Evolutionary conservation across 768 basidiomycete species (phyloP).

Genomic region (Mycena sanguinolenta): DNA sequence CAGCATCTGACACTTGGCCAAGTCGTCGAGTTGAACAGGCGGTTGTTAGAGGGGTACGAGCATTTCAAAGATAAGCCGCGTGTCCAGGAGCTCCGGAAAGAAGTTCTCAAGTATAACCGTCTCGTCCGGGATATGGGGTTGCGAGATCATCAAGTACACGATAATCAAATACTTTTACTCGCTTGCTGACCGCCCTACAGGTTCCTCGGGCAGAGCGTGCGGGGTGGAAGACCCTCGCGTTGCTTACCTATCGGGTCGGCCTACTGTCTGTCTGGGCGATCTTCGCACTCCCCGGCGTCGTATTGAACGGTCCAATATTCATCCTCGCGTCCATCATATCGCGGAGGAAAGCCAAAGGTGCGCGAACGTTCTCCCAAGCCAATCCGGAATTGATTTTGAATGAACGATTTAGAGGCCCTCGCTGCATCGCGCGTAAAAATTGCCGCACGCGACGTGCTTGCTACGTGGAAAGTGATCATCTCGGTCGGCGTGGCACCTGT

Average conservation of each 20-base stretch:
- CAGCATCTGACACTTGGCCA: constrained; percentile 95
- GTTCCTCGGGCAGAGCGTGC: constrained; percentile 91
- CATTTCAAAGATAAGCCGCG: constrained; percentile 94
- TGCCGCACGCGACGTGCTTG: constrained; percentile 95
- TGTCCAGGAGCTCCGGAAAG: constrained; percentile 81
- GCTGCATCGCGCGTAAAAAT: constrained; percentile 96
- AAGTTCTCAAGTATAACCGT: constrained; percentile 93
- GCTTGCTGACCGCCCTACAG: constrained; percentile 49
- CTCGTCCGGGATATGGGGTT: constrained; percentile 89
- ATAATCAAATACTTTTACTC: neutral
- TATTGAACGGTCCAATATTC: constrained; percentile 95
- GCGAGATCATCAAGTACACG: constrained; percentile 88
- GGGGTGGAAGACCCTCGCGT: constrained; percentile 86
- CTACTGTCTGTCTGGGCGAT: constrained; percentile 86
- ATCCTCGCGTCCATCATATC: constrained; percentile 90
- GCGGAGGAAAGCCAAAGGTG: constrained; percentile 90
- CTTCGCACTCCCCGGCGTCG: constrained; percentile 89
- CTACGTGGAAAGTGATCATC: constrained; percentile 97
- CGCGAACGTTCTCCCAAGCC: neutral
- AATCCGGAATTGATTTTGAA: neutral
- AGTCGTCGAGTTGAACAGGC: constrained; percentile 94
- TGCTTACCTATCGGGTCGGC: constrained; percentile 85
- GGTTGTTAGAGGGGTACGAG: constrained; percentile 92
- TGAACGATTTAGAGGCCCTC: constrained; percentile 80
- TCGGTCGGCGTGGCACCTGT: constrained; percentile 92